Evolutionary conservation across 1,139 yeast genomes (phyloP).

Genomic region (Pichia sp.): DNA sequence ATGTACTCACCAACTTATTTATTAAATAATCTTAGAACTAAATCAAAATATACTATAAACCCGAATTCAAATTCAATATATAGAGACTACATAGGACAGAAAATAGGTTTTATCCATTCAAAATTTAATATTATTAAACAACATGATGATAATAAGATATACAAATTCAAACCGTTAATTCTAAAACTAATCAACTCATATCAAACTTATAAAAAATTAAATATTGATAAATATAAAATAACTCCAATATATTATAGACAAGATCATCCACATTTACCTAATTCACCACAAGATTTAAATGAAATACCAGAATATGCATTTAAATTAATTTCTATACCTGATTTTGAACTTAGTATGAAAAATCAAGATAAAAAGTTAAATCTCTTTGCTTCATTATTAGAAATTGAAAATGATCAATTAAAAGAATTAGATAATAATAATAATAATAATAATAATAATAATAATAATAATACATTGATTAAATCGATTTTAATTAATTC

Average conservation of each 20-base stretch:
- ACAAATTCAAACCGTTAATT: neutral
- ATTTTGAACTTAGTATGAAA: conserved; percentile 5
- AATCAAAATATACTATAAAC: no score
- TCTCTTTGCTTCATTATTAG: neutral
- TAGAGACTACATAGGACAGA: no score
- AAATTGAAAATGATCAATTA: neutral
- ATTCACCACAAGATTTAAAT: neutral
- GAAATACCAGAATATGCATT: conserved; percentile 3
- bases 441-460: neutral
- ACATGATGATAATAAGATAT: no score
- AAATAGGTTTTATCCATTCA: neutral
- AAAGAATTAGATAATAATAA: neutral
- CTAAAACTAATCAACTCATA: neutral
- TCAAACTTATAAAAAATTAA: neutral
- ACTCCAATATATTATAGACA: neutral
- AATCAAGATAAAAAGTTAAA: neutral
- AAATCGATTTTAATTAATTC: conserved; percentile 4
- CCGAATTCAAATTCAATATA: no score
- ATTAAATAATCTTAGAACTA: no score
- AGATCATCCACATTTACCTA: conserved; percentile 3
- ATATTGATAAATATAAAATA: neutral
- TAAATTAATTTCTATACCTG: neutral
- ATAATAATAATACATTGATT: neutral
- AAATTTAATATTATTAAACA: neutral
- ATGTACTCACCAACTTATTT: no score